Evolutionary conservation across 169 alveolate genomes (phyloP).

Genomic region (Amoebophrya sp.): DNA sequence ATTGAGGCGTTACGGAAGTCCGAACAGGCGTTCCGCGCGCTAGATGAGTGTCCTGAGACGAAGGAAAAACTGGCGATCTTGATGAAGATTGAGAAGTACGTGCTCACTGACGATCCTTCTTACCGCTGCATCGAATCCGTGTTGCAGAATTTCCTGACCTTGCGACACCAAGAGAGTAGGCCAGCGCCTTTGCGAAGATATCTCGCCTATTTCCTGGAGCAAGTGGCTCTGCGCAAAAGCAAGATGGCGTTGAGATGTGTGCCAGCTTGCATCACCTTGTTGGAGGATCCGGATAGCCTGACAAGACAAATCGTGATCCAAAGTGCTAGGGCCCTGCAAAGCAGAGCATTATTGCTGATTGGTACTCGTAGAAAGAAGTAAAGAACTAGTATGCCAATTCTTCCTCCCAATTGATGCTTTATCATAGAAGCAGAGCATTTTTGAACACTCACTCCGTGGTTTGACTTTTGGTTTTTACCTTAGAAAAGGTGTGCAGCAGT

Average conservation of each 20-base stretch:
- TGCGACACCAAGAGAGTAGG: not conserved
- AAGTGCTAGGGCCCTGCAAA: not conserved
- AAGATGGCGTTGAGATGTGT: slow-evolving; percentile 12
- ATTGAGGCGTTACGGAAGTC: slow-evolving; percentile 6
- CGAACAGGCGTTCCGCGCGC: slow-evolving; percentile 2
- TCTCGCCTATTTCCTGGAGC: slow-evolving; percentile 11
- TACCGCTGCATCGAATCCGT: slow-evolving; percentile 13
- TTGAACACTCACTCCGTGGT: too few species aligned
- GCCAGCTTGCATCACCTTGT: not conserved
- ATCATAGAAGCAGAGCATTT: too few species aligned
- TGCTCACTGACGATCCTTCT: not conserved
- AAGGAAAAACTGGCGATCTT: not conserved
- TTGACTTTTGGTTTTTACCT: too few species aligned
- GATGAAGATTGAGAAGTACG: not conserved
- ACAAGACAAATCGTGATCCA: not conserved
- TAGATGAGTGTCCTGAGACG: not conserved
- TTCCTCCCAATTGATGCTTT: too few species aligned
- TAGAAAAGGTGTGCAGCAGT: too few species aligned
- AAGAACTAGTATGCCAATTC: too few species aligned
- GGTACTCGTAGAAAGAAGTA: too few species aligned
- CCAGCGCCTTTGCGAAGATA: not conserved
- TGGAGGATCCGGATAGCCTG: slow-evolving; percentile 21
- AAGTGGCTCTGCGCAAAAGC: not conserved
- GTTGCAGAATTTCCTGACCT: not conserved
- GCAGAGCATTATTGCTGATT: not conserved